Conservation (phyloP, 1,139 yeast species). For the Zhuliangozyma blackwelliae region DNA sequence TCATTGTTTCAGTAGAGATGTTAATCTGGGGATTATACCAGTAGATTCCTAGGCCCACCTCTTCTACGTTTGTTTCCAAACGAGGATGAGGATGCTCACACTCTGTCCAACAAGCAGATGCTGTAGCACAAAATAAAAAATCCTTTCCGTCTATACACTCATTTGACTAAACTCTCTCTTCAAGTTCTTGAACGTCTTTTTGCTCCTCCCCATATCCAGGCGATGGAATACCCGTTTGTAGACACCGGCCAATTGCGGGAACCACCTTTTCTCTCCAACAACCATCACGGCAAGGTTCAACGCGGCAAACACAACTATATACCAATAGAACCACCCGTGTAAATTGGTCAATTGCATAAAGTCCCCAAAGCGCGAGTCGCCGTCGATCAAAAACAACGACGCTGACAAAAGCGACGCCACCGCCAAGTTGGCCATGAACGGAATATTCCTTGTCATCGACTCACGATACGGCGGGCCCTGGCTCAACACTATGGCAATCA, state of each 20-base stretch:
- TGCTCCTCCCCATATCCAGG: slow-evolving; percentile 22
- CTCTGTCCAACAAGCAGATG: no score
- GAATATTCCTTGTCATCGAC: slow-evolving; percentile 62
- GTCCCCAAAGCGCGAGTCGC: slow-evolving; percentile 52
- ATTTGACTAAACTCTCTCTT: slow-evolving; percentile 17
- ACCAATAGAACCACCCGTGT: slow-evolving; percentile 46
- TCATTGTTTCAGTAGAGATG: no score
- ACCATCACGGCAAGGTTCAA: slow-evolving; percentile 50
- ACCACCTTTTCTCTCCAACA: slow-evolving; percentile 38
- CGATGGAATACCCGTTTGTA: slow-evolving; percentile 27
- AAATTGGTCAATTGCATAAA: slow-evolving; percentile 74
- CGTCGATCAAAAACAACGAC: slow-evolving; percentile 45
- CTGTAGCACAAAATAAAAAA: no score
- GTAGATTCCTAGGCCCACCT: no score
- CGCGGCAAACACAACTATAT: slow-evolving; percentile 43
- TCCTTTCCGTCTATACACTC: background rate
- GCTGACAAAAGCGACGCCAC: slow-evolving; percentile 47
- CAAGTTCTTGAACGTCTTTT: slow-evolving; percentile 39
- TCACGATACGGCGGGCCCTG: slow-evolving; percentile 96
- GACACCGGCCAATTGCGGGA: slow-evolving; percentile 22
- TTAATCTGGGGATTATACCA: no score
- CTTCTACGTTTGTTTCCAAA: no score
- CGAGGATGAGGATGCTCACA: no score
- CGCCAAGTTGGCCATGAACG: slow-evolving; percentile 63
- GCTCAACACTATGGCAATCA: slow-evolving; percentile 75